A percentile compares a stretch with the other conserved stretches of the same genome.
These are phyloP conservation scores for Clonostachys chloroleuca DNA, from an alignment of 2,329 filamentous ascomycete genomes.

Conservation along the genomic window DNA sequence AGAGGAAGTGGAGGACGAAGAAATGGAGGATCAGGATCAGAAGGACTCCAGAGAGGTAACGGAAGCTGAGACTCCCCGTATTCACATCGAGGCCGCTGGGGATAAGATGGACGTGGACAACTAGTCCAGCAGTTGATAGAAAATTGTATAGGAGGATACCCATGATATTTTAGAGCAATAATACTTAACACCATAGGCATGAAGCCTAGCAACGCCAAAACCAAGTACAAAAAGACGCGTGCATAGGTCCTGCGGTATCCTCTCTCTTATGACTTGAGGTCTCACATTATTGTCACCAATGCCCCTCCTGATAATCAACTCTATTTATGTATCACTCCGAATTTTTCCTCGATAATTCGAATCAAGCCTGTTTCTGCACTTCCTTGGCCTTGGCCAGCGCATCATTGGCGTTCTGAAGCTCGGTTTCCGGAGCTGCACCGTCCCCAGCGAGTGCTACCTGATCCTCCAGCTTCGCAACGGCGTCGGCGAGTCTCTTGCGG, in stretches of 20 bases:
- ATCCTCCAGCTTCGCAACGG: slow-evolving; percentile 69
- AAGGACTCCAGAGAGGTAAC: slow-evolving; percentile 18
- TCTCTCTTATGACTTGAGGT: too few species aligned
- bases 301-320: too few species aligned
- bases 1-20: slow-evolving; percentile 48
- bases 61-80: slow-evolving; percentile 35
- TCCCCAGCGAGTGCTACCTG: slow-evolving; percentile 57
- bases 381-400: slow-evolving; percentile 45
- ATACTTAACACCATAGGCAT: too few species aligned
- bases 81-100: slow-evolving; percentile 36
- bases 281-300: too few species aligned
- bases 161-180: not conserved
- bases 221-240: too few species aligned
- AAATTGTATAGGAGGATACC: not conserved
- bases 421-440: slow-evolving; percentile 32
- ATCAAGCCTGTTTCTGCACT: slow-evolving; percentile 4
- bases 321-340: too few species aligned
- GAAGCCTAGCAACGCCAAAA: too few species aligned
- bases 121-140: slow-evolving; percentile 7
- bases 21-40: slow-evolving; percentile 52
- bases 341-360: too few species aligned
- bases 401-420: slow-evolving; percentile 52
- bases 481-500: slow-evolving; percentile 64
- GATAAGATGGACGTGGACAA: slow-evolving; percentile 66
- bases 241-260: too few species aligned